Percentiles rank a stretch among this genome's conserved stretches.
Conservation (phyloP, 2,329 filamentous ascomycete genomes). For the Trichoderma gracile region DNA sequence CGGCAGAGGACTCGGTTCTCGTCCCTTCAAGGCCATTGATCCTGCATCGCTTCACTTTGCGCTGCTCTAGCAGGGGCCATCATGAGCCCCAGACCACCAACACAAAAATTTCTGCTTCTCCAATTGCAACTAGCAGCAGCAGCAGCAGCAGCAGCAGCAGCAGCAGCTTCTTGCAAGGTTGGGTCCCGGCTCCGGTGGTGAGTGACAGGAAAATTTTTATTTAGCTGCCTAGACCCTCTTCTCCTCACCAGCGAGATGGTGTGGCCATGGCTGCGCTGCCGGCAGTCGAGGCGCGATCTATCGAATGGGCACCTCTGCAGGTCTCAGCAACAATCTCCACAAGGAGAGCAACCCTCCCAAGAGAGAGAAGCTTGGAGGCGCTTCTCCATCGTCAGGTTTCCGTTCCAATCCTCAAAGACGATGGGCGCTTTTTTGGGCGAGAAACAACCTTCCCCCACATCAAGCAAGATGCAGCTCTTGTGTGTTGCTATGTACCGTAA, state of each 20-base stretch:
- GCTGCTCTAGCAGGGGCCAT: not conserved
- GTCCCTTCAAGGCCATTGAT: not conserved
- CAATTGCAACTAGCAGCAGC: not conserved
- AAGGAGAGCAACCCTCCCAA: slow-evolving; percentile 1
- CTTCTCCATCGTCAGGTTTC: slow-evolving; percentile 8
- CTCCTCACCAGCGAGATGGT: slow-evolving; percentile 21
- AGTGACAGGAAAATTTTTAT: slow-evolving; percentile 25
- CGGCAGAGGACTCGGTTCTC: not conserved
- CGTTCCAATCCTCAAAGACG: not conserved
- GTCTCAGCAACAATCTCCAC: not conserved
- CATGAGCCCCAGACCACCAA: slow-evolving; percentile 17
- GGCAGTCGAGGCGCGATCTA: slow-evolving; percentile 25
- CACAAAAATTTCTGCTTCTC: not conserved
- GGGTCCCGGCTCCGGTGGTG: slow-evolving; percentile 1
- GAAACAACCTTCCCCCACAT: slow-evolving; percentile 5
- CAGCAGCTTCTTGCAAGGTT: slow-evolving; percentile 9
- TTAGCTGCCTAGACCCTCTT: slow-evolving; percentile 25
- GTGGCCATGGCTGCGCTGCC: slow-evolving; percentile 18
- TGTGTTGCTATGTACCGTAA: no score
- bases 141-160: not conserved
- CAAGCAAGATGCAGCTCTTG: not conserved
- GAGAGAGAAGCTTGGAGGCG: not conserved
- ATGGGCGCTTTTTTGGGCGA: slow-evolving; percentile 7
- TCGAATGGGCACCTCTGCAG: slow-evolving; percentile 11
- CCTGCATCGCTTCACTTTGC: not conserved